Evolutionary conservation across 1,284 basidiomycete species (phyloP), one percentile per base, ranked within the genome.

Genomic region (Microbotryomycetes sp.): DNA sequence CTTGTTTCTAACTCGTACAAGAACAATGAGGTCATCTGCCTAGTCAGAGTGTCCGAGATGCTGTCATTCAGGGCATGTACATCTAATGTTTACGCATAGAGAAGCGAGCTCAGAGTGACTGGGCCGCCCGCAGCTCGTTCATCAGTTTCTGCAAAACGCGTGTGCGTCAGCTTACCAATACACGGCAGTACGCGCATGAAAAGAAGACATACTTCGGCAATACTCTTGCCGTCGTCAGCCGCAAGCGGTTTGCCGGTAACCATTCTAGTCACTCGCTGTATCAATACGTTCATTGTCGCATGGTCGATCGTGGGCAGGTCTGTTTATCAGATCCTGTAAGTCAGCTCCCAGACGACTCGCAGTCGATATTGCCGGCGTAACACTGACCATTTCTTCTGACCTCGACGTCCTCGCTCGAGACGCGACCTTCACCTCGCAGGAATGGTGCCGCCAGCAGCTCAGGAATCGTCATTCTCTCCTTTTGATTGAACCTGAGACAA

Each of bases 401-500:
- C 52, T 53, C 52, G 28, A 21, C 26, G 24, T 24, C 48, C 21
- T 6, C 52, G 5, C 30, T 28, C 28, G 9, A 16, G 1, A 58
- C 65, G 23, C 59, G 56, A 3, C 63, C 62, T 21, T 58, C 59
- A 46, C 64, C 18, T 18, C 61, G 45, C 56, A 68, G 23, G 53
- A 68, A 66, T 4, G 64, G 60, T 46, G 58, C 61, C 27, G 53
- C 46, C 21, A 81, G 67, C 50, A 81, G 68, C 61, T 79, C 83
- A 1, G 89, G 88, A 68, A 94, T 92, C n/a, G 85, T 85, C 61
- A 84, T 83, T 48, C 91, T 78, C 66, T 86, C 83, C 75, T 89
- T 89, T 21, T 87, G 83, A 65, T 83, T 81, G 65, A 88, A 82
- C 54, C 77, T 78, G 67, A 94, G 74, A 72, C 91, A 91, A 58